phyloP scores from a whole-genome alignment of 2,329 filamentous ascomycete species.

The Rhynchosporium secalis region DNA sequence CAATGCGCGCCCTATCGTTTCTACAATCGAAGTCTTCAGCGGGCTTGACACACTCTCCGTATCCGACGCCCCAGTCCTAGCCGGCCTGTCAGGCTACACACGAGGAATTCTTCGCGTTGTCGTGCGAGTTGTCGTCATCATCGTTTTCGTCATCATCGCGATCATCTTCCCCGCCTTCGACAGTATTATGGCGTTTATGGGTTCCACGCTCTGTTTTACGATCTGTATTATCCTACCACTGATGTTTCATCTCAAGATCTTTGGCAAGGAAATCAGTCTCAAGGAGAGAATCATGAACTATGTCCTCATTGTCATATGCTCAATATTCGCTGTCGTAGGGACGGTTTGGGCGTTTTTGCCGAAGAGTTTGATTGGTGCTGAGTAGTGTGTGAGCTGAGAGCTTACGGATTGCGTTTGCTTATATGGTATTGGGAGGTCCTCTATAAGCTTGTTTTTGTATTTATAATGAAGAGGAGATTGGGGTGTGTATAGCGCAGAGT shows the following conservation, averaged over 20 bases:
- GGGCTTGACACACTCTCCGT: slow-evolving; percentile 56
- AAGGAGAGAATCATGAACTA: slow-evolving; percentile 68
- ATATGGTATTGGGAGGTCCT: background rate
- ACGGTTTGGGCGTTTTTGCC: slow-evolving; percentile 89
- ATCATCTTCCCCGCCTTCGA: slow-evolving; percentile 69
- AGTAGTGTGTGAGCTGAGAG: slow-evolving; percentile 32
- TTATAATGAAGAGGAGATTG: background rate
- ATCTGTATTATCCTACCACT: slow-evolving; percentile 92
- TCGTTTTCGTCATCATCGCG: slow-evolving; percentile 75
- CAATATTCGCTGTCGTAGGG: slow-evolving; percentile 69
- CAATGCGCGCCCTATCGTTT: slow-evolving; percentile 83
- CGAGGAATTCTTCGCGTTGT: slow-evolving; percentile 58
- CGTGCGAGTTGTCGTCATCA: slow-evolving; percentile 65
- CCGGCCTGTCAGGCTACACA: slow-evolving; percentile 57
- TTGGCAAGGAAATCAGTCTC: slow-evolving; percentile 66
- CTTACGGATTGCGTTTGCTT: background rate
- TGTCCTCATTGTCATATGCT: slow-evolving; percentile 67
- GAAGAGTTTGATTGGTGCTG: slow-evolving; percentile 66
- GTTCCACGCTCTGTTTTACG: slow-evolving; percentile 85
- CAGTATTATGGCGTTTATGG: slow-evolving; percentile 74
- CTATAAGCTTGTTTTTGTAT: background rate
- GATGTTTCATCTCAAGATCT: slow-evolving; percentile 87
- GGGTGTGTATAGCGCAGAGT: no score
- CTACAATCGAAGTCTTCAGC: slow-evolving; percentile 77
- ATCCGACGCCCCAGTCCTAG: slow-evolving; percentile 47